phyloP scores from a whole-genome alignment of 345 rosid species.

The Streptanthus diversifolius region DNA sequence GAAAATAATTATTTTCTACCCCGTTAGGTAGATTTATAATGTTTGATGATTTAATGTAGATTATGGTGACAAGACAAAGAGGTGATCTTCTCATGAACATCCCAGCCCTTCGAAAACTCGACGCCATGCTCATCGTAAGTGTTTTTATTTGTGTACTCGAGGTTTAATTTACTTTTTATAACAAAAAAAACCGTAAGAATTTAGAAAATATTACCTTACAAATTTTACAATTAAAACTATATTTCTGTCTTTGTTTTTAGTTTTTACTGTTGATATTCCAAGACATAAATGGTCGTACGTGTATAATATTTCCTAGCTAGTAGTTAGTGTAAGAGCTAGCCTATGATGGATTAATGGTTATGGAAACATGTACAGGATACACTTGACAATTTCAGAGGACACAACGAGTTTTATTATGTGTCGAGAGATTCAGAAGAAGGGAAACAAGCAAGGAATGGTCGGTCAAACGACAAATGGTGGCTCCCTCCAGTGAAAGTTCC shows the following conservation, averaged over 20 bases:
- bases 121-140: constrained; percentile 78
- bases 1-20: neutral
- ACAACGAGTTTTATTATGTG: constrained; percentile 83
- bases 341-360: neutral
- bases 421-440: constrained; percentile 62
- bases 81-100: constrained; percentile 78
- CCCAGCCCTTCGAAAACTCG: constrained; percentile 86
- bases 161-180: neutral
- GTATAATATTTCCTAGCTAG: too few species aligned
- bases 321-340: neutral
- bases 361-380: constrained; percentile 47
- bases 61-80: constrained; percentile 87
- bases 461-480: constrained; percentile 92
- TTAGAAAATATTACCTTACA: neutral
- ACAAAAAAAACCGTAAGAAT: neutral
- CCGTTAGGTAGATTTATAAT: neutral
- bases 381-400: constrained; percentile 62
- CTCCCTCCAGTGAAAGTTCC: constrained; percentile 83
- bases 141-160: neutral
- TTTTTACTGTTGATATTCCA: neutral
- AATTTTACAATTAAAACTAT: neutral
- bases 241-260: neutral
- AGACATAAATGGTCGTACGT: neutral
- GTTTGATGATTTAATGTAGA: constrained; percentile 36
- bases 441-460: constrained; percentile 32